Conservation (phyloP, 1,284 basidiomycete species). For the Omphalotus olearius region DNA sequence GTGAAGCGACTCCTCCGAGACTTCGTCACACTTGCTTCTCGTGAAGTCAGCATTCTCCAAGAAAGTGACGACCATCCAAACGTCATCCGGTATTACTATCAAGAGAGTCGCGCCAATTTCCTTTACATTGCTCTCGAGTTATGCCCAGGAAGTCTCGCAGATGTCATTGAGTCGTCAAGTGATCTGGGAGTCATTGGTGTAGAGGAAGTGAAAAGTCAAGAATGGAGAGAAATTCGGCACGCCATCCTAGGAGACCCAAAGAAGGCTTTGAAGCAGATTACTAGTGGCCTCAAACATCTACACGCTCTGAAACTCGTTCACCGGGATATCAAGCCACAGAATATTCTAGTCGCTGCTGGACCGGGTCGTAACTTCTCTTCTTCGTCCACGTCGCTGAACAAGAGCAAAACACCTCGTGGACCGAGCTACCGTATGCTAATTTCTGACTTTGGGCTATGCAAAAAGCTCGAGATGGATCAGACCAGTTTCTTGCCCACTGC, state of each 20-base stretch:
- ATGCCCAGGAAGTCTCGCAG: conserved; percentile 92
- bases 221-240: conserved; percentile 9
- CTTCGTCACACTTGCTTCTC: conserved; percentile 91
- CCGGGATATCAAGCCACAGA: conserved; percentile 98
- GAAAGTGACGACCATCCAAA: conserved; percentile 98
- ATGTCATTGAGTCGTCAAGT: conserved; percentile 67
- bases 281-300: conserved; percentile 84
- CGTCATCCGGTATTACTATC: conserved; percentile 97
- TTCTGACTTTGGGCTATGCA: conserved; percentile 93
- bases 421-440: conserved; percentile 79
- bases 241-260: conserved; percentile 59
- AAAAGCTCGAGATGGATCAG: conserved; percentile 89
- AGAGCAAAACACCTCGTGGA: conserved; percentile 30
- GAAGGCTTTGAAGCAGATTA: conserved; percentile 83
- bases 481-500: conserved; percentile 85
- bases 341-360: conserved; percentile 83
- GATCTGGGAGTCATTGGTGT: neutral
- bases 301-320: conserved; percentile 96
- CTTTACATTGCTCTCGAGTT: conserved; percentile 97
- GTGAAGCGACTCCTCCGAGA: conserved; percentile 95
- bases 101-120: conserved; percentile 91
- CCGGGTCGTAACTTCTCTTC: conserved; percentile 37
- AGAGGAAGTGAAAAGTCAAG: conserved; percentile 1
- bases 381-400: conserved; percentile 14
- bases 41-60: conserved; percentile 92